These are phyloP conservation scores for Xylariaceae sp. DNA, from an alignment of 2,329 filamentous ascomycete species.

Conservation along the genomic window DNA sequence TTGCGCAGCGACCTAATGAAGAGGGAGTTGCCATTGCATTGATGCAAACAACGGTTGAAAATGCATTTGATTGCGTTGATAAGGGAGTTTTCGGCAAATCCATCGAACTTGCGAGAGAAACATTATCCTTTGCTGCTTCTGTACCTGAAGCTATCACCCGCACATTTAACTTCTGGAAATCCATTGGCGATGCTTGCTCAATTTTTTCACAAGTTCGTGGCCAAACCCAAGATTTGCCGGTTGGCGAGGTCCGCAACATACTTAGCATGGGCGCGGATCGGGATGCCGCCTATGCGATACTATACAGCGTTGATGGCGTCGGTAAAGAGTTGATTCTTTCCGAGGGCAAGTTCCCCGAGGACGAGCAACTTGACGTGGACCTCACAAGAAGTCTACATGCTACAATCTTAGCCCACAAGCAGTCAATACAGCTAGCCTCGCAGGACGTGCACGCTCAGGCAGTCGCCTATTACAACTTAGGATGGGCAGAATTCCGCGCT, in stretches of 20 bases:
- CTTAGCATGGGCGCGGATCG: conserved; percentile 49
- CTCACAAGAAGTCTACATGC: conserved; percentile 60
- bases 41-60: conserved; percentile 82
- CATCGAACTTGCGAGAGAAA: conserved; percentile 61
- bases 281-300: conserved; percentile 50
- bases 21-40: conserved; percentile 83
- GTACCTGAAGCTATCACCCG: conserved; percentile 57
- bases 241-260: conserved; percentile 50
- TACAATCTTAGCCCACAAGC: conserved; percentile 79
- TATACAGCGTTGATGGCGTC: conserved; percentile 65
- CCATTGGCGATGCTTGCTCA: conserved; percentile 80
- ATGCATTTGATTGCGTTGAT: conserved; percentile 68
- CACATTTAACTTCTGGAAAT: conserved; percentile 94
- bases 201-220: conserved; percentile 75
- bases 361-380: conserved; percentile 44
- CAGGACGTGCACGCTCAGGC: conserved; percentile 81
- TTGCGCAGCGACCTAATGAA: conserved; percentile 62
- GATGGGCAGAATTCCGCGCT: conserved; percentile 85
- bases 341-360: conserved; percentile 40
- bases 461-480: conserved; percentile 95
- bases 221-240: conserved; percentile 58
- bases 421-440: conserved; percentile 67
- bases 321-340: conserved; percentile 42
- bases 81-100: conserved; percentile 84
- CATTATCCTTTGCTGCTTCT: conserved; percentile 60